Percentiles rank a stretch among this genome's conserved stretches.
Evolutionary conservation across 2,329 filamentous ascomycete species (phyloP).

Genomic region (Zalaria sp.): DNA sequence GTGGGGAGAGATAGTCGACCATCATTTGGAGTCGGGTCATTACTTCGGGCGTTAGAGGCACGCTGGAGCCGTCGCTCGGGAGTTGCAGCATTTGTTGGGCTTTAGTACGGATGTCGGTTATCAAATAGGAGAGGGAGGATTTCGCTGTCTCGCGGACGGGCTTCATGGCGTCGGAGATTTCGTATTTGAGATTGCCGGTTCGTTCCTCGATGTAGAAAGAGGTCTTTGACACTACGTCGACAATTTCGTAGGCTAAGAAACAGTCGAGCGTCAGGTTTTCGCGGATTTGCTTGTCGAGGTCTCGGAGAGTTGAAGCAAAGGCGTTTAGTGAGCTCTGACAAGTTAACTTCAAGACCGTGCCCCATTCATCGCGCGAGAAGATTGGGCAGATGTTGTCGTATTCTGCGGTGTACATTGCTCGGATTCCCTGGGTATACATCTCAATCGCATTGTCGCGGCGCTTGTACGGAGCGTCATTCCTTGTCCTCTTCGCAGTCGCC

Average conservation of each 20-base stretch:
- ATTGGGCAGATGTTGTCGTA: slow-evolving; percentile 82
- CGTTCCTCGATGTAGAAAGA: slow-evolving; percentile 67
- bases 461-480: slow-evolving; percentile 67
- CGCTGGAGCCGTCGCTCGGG: slow-evolving; percentile 62
- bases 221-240: slow-evolving; percentile 72
- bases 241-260: slow-evolving; percentile 88
- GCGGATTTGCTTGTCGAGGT: slow-evolving; percentile 83
- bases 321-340: slow-evolving; percentile 67
- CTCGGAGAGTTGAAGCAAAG: slow-evolving; percentile 70
- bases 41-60: slow-evolving; percentile 67
- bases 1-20: slow-evolving; percentile 70
- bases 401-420: slow-evolving; percentile 75
- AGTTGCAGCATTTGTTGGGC: slow-evolving; percentile 52
- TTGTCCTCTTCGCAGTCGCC: slow-evolving; percentile 72
- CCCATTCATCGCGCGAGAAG: slow-evolving; percentile 77
- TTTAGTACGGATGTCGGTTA: slow-evolving; percentile 68
- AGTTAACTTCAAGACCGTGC: slow-evolving; percentile 61
- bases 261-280: slow-evolving; percentile 79
- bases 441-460: slow-evolving; percentile 83
- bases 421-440: slow-evolving; percentile 75
- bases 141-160: slow-evolving; percentile 89
- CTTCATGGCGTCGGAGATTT: slow-evolving; percentile 72
- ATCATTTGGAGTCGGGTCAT: slow-evolving; percentile 79
- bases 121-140: slow-evolving; percentile 63
- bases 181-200: slow-evolving; percentile 72